phyloP scores from a whole-genome alignment of 2,329 filamentous ascomycete species.

The Chrysoporthe cubensis region DNA sequence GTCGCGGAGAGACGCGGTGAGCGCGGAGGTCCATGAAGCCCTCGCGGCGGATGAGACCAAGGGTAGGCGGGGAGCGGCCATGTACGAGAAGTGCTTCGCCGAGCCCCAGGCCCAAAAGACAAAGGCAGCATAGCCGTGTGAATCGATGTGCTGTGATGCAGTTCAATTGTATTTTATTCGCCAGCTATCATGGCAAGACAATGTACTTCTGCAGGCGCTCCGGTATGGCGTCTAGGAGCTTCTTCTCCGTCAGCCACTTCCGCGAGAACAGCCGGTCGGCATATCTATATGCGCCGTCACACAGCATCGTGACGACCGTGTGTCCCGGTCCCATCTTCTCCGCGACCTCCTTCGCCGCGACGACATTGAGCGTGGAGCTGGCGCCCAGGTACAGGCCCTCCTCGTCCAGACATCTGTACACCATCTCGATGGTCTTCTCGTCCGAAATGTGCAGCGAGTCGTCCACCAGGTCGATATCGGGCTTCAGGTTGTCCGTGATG shows the following conservation, averaged over 20 bases:
- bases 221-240: slow-evolving; percentile 78
- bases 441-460: slow-evolving; percentile 84
- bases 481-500: slow-evolving; percentile 90
- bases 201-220: slow-evolving; percentile 91
- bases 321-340: slow-evolving; percentile 86
- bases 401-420: slow-evolving; percentile 93
- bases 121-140: slow-evolving; percentile 19
- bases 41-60: slow-evolving; percentile 28
- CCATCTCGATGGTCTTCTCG: slow-evolving; percentile 96
- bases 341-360: slow-evolving; percentile 91
- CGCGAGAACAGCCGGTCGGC: slow-evolving; percentile 90
- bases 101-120: slow-evolving; percentile 21
- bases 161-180: slow-evolving; percentile 18
- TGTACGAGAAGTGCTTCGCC: slow-evolving; percentile 41
- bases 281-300: slow-evolving; percentile 96
- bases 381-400: slow-evolving; percentile 95
- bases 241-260: slow-evolving; percentile 89
- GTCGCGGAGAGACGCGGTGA: slow-evolving; percentile 30
- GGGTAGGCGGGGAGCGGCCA: slow-evolving; percentile 29
- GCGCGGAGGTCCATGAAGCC: slow-evolving; percentile 34
- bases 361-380: slow-evolving; percentile 92
- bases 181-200: slow-evolving; percentile 69
- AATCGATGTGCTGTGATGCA: neutral
- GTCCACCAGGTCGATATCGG: slow-evolving; percentile 83
- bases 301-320: slow-evolving; percentile 91